Base-by-base conservation (phyloP, 2,329 filamentous ascomycete species). In the Onygenales sp. region DNA sequence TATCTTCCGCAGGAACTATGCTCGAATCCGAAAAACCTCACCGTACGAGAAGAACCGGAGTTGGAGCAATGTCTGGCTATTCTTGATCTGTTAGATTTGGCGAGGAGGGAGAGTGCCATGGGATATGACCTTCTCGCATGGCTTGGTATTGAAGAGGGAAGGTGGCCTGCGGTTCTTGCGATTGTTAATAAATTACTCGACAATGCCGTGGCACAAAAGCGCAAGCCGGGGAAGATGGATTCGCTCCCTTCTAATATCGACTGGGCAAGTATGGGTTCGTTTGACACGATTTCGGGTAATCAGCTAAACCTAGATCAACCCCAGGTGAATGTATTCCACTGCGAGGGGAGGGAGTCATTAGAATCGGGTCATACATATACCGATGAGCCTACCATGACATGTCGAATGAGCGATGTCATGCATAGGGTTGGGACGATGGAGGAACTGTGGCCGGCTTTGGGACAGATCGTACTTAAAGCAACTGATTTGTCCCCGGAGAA, bases 101-200 rank as follows among this genome's bases (percentile, higher is more conserved):
- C 47, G 31, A 34, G 42, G 64, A 51, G 67, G 68, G 9, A 65
- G 66, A 34, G 52, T 43, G 10, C 48, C 59, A 21, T 58, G 13
- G 55, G 63, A 27, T 42, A 70, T 8, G 68, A 75, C 59, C 59
- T 74, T 36, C 56, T 76, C 40, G 59, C 61, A 9, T 66, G 71
- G 55, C 58, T 75, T 49, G 72, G 70, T 1, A 67, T 73, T 43
- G 59, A 63, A 14, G 57, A 68, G 54, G 63, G 67, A 31, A 67
- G 72, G 56, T 73, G 72, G 70, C 58, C 68, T 51, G 68, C 66
- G 13, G 72, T 73, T 32, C 57, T 72, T 51, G 62, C 64, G 46
- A 58, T 75, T 8, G 59, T 73, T 17, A 66, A 63, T 52, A 64
- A 61, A 47, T 58, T 76, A 52, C 61, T 75, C 37, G 70, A 72